Conservation (phyloP, 345 rosid species). For the Populus deltoides region DNA sequence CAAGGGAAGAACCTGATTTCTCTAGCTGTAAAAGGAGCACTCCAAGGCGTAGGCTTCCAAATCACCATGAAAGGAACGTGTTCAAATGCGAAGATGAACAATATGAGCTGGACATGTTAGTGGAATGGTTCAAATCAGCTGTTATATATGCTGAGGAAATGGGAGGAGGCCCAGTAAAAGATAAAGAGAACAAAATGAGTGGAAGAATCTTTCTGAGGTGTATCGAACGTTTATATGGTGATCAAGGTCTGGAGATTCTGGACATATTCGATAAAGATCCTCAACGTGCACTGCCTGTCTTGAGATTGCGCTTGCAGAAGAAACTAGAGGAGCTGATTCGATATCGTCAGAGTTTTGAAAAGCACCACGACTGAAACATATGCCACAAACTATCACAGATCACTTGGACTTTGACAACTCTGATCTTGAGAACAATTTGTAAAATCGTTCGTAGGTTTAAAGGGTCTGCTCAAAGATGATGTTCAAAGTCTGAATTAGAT, state of each 20-base stretch:
- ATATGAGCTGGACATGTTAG: not conserved
- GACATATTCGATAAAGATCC: conserved; percentile 74
- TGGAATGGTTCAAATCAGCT: not conserved
- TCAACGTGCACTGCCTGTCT: conserved; percentile 64
- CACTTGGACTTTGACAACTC: conserved; percentile 68
- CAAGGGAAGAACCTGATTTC: not conserved
- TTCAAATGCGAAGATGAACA: not conserved
- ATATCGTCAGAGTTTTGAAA: conserved; percentile 71
- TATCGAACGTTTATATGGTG: conserved; percentile 88
- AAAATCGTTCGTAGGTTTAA: no score
- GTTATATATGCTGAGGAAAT: not conserved
- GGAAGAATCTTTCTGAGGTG: conserved; percentile 42
- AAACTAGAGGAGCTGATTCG: conserved; percentile 85
- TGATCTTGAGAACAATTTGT: not conserved
- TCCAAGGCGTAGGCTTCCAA: not conserved
- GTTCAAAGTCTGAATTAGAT: no score
- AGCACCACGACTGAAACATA: conserved; percentile 82
- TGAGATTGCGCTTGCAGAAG: conserved; percentile 73
- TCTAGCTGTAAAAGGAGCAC: not conserved
- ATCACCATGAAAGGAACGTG: not conserved
- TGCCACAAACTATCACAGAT: conserved; percentile 77
- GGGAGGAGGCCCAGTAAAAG: not conserved
- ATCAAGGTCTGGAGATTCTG: conserved; percentile 85
- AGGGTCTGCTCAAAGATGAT: no score
- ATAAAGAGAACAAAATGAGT: not conserved